Evolutionary conservation across 1,284 basidiomycete species (phyloP), one percentile per base, ranked within the genome.

Genomic region (Golubevia sp.): DNA sequence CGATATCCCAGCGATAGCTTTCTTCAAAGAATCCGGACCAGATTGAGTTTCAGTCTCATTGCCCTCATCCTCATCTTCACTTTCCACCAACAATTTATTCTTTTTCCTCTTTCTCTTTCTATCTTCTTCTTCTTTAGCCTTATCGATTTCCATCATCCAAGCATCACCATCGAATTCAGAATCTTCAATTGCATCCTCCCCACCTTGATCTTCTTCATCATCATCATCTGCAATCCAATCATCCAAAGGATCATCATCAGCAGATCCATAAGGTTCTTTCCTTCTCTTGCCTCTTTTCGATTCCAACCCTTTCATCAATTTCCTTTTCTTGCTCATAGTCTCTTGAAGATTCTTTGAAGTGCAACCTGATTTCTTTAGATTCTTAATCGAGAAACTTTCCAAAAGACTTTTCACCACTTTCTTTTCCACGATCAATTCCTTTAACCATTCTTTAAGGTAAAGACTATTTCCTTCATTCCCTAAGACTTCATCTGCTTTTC

Each of bases 401-500:
- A 20, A 27, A 34, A 1, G 15, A n/a, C 20, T n/a, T 13, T 15
- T 30, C 26, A n/a, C 4, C 25, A 1, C 20, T 26, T 48, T 49
- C 20, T 58, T 85, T 20, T 89, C 88, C 3, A 96, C 82, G 60
- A 89, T 88, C 7, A 91, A 86, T 18, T 90, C 89, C 26, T 85
- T 84, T 57, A 97, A 86, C 94, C 94, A 97, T 61, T 92, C 89
- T 38, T 90, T 88, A 49, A 97, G 87, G 84, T 91, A 93, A 18
- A 86, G 77, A 0, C 93, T 90, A 62, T 89, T 88, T 2, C 85
- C 77, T 79, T 92, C 90, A 79, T 96, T 97, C 21, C 92, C 92
- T 0, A 97, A 86, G 0, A 96, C 90, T 71, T 95, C 88, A 15
- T 87, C 85, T 0, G 93, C 91, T 38, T 86, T 84, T 58, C 86